Base-by-base conservation (phyloP, 495 filamentous ascomycete genomes). In the Alectoria sarmentosa region DNA sequence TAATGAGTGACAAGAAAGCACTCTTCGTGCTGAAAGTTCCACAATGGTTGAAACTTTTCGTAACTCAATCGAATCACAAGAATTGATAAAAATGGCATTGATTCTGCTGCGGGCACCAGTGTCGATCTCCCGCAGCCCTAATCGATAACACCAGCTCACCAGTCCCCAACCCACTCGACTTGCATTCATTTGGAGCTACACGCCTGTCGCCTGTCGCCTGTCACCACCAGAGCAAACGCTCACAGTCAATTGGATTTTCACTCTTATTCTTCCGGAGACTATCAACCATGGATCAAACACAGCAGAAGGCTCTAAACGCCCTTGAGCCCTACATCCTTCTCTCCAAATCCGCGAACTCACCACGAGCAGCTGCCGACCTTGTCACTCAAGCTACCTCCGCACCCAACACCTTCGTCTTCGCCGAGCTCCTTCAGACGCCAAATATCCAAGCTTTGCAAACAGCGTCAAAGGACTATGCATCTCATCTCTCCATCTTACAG, bases 331-430 rank as follows among this genome's bases (percentile, higher is more conserved):
- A 91, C 80, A 79, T 98, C 66, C 86, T 87, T 41, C 89, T 97
- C 63, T 86, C 90, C 67, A 92, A 90, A 73, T 90, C 90, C 38
- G 91, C 92, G 48, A 88, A 84, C 8, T 90, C 90, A 0, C 90
- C 91, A 30, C 87, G 89, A 58, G 89, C 91, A 57, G 88, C 91
- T 30, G 86, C 90, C 60, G 91, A 96, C 70, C 83, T 99, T 14
- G 83, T 98, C 69, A 84, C 83, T 26, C 90, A 92, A 77, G 94
- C 92, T 36, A 98, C 91, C 52, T 90, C 91, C 26, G 86, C 84
- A 58, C 85, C 90, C 14, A 89, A 96, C 72, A 93, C 91, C 71
- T 98, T 88, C 75, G 86, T 98, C 78, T 99, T 99, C 79, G 85
- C 90, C 58, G 94, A 98, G 79, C 87, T 99, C 0, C 86, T 99